phyloP scores from a whole-genome alignment of 2,329 filamentous ascomycete species.

The Talaromyces rugulosus region DNA sequence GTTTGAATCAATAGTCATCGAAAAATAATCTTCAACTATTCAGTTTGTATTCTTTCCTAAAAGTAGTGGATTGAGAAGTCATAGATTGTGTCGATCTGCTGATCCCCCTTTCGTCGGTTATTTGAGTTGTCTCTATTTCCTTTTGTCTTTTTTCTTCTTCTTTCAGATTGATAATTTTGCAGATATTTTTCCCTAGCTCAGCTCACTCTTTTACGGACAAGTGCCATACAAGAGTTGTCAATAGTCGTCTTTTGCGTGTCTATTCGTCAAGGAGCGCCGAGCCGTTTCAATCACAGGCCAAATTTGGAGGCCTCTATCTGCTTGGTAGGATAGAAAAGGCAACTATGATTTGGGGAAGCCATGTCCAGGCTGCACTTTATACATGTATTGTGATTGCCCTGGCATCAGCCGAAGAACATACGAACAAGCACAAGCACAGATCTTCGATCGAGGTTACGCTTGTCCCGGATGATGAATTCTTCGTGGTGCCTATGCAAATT shows the following conservation, averaged over 20 bases:
- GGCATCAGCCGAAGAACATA: not conserved
- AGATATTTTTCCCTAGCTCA: not conserved
- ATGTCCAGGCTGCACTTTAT: not conserved
- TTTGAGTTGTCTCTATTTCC: not conserved
- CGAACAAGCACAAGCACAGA: not conserved
- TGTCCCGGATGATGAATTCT: slow-evolving; percentile 51
- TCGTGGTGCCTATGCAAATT: slow-evolving; percentile 58
- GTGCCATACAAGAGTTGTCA: not conserved
- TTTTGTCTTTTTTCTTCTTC: not conserved
- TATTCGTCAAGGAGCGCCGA: not conserved
- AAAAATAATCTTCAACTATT: not conserved
- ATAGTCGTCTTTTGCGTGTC: not conserved
- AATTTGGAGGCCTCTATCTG: not conserved
- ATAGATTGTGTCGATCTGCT: not conserved
- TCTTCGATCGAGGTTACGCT: slow-evolving; percentile 28
- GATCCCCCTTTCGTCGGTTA: not conserved
- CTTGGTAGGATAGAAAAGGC: not conserved
- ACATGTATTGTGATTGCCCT: not conserved
- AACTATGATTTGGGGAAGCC: not conserved
- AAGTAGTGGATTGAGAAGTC: not conserved
- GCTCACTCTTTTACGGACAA: not conserved
- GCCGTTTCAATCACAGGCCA: not conserved
- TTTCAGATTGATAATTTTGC: not conserved
- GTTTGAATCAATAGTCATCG: not conserved
- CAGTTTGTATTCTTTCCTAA: not conserved